Percentiles rank a stretch among this genome's conserved stretches.
These are phyloP conservation scores for Dendrobium chrysotoxum DNA, from an alignment of 106 monocot genomes.

Conservation along the genomic window DNA sequence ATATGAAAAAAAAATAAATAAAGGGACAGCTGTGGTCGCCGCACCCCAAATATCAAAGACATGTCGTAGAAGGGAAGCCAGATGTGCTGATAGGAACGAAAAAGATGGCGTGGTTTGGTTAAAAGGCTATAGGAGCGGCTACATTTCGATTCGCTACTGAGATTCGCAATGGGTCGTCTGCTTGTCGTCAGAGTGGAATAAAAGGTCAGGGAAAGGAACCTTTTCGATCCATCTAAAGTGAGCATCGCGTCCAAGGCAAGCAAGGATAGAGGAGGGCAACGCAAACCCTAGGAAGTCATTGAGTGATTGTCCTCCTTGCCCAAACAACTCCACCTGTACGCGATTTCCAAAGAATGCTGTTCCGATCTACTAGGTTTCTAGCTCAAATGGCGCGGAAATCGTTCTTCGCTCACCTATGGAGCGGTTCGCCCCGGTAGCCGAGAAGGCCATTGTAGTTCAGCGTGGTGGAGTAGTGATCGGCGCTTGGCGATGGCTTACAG, in stretches of 20 bases:
- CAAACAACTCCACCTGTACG: neutral
- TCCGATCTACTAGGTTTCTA: slow-evolving; percentile 17
- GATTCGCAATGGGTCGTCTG: slow-evolving; percentile 1
- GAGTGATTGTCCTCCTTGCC: slow-evolving; percentile 2
- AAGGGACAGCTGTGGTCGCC: too few relatives aligned
- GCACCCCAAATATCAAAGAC: too few relatives aligned
- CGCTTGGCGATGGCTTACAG: slow-evolving; percentile 24
- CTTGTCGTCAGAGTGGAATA: neutral
- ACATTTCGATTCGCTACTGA: neutral
- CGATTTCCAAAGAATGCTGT: slow-evolving; percentile 4
- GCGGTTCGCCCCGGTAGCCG: slow-evolving; percentile 3
- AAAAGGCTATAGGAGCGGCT: too few relatives aligned
- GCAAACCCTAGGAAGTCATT: slow-evolving; percentile 28
- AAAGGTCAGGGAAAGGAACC: slow-evolving; percentile 5
- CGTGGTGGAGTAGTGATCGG: neutral
- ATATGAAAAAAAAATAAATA: too few relatives aligned
- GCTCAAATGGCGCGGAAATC: slow-evolving; percentile 16
- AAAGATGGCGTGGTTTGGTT: too few relatives aligned
- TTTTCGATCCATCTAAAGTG: slow-evolving; percentile 8
- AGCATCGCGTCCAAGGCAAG: slow-evolving; percentile 47
- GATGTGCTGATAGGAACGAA: too few relatives aligned
- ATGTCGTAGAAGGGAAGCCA: too few relatives aligned
- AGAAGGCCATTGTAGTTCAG: slow-evolving; percentile 7
- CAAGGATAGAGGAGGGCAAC: slow-evolving; percentile 1
- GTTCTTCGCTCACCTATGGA: neutral